Percentiles rank a stretch among this genome's conserved stretches.
Conservation (phyloP, 768 basidiomycete species). For the Trametes maxima region DNA sequence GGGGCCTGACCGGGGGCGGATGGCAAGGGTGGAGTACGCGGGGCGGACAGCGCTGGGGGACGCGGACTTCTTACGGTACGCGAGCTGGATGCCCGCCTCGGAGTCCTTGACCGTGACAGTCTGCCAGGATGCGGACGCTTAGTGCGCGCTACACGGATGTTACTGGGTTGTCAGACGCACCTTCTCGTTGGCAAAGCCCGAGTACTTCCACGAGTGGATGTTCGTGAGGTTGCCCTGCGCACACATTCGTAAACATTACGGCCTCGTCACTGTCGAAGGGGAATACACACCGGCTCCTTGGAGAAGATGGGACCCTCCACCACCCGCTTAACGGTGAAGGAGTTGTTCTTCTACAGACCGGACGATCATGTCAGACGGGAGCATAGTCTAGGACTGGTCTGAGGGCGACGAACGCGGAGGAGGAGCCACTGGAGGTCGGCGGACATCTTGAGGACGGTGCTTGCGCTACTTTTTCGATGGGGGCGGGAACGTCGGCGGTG, state of each 20-base stretch:
- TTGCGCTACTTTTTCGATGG: constrained; percentile 26
- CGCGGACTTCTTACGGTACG: constrained; percentile 65
- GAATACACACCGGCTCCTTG: constrained; percentile 69
- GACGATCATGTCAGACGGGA: constrained; percentile 10
- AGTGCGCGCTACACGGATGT: not conserved
- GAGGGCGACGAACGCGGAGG: constrained; percentile 63
- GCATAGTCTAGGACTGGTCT: not conserved
- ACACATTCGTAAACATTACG: constrained; percentile 21
- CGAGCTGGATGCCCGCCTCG: constrained; percentile 57
- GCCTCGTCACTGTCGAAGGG: not conserved
- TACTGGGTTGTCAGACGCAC: too few species aligned
- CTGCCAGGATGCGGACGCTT: constrained; percentile 38
- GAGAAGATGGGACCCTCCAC: constrained; percentile 79
- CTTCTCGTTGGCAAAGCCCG: constrained; percentile 85
- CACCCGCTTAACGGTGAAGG: constrained; percentile 81
- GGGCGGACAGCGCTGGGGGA: constrained; percentile 51
- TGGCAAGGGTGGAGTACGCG: constrained; percentile 49
- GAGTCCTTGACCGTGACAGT: constrained; percentile 65
- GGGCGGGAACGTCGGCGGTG: constrained; percentile 26
- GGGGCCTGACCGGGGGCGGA: constrained; percentile 70
- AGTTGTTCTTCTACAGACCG: constrained; percentile 68
- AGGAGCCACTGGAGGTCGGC: constrained; percentile 94
- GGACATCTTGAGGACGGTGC: constrained; percentile 62
- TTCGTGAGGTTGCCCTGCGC: constrained; percentile 82
- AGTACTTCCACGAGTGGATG: constrained; percentile 91